A percentile compares a stretch with the other conserved stretches of the same genome.
phyloP scores from a whole-genome alignment of 208 protist species.

The Wallacemonas sp. region DNA sequence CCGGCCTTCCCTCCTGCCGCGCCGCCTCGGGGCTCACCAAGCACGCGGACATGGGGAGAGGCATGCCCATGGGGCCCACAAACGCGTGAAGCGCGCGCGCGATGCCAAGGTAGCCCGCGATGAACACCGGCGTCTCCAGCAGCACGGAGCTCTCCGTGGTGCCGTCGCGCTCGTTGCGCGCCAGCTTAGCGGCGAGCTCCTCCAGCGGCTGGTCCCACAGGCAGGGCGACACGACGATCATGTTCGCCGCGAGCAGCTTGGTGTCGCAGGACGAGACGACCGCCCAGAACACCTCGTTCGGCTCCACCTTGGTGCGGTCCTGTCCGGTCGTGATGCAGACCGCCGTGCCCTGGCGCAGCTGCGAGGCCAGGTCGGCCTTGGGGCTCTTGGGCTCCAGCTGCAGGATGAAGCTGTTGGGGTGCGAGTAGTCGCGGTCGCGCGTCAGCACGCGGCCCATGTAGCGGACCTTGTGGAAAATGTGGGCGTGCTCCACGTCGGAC shows the following conservation, averaged over 20 bases:
- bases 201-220: slow-evolving; percentile 58
- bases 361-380: slow-evolving; percentile 41
- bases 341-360: slow-evolving; percentile 74
- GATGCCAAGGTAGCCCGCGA: slow-evolving; percentile 82
- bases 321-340: slow-evolving; percentile 80
- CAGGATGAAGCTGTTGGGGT: slow-evolving; percentile 75
- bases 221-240: slow-evolving; percentile 75
- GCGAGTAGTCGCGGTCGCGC: slow-evolving; percentile 69
- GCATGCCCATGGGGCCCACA: slow-evolving; percentile 84
- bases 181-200: slow-evolving; percentile 53
- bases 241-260: slow-evolving; percentile 43
- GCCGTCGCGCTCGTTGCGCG: slow-evolving; percentile 64
- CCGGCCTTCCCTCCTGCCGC: slow-evolving; percentile 1
- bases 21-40: slow-evolving; percentile 43
- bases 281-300: slow-evolving; percentile 86
- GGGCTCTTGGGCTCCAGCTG: slow-evolving; percentile 62
- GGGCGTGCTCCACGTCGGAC: slow-evolving; percentile 70
- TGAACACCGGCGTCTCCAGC: slow-evolving; percentile 81
- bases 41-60: slow-evolving; percentile 60
- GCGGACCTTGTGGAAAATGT: slow-evolving; percentile 59
- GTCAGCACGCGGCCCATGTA: slow-evolving; percentile 77
- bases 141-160: slow-evolving; percentile 60
- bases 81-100: slow-evolving; percentile 75
- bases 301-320: slow-evolving; percentile 41
- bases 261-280: slow-evolving; percentile 69